phyloP scores from a whole-genome alignment of 768 basidiomycete genomes.

The Amanita thiersii region DNA sequence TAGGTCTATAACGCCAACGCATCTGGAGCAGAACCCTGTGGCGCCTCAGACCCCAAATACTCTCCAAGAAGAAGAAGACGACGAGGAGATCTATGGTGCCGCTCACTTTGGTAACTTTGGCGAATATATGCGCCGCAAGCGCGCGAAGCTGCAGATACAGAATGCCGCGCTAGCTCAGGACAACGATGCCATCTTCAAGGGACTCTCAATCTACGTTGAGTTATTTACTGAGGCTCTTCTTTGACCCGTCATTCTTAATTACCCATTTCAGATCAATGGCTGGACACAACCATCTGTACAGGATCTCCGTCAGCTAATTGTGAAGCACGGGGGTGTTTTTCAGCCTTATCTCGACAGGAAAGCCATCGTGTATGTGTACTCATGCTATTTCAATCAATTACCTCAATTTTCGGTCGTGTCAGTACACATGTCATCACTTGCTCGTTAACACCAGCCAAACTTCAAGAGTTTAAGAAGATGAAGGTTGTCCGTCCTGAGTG shows the following conservation, averaged over 20 bases:
- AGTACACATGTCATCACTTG: constrained; percentile 92
- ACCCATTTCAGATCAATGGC: constrained; percentile 63
- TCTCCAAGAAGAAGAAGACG: constrained; percentile 15
- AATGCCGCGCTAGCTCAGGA: constrained; percentile 35
- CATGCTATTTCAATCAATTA: background rate
- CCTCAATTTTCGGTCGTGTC: constrained; percentile 3
- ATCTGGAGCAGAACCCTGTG: too few species aligned
- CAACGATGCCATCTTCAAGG: constrained; percentile 49
- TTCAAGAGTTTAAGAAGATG: constrained; percentile 82
- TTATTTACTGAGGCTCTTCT: constrained; percentile 18
- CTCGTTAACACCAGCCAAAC: constrained; percentile 84
- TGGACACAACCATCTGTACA: constrained; percentile 84
- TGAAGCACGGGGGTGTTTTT: constrained; percentile 77
- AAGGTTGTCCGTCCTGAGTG: constrained; percentile 87
- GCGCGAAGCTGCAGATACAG: constrained; percentile 84
- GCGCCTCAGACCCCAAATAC: too few species aligned
- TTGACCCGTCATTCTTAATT: background rate
- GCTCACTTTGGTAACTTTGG: constrained; percentile 77
- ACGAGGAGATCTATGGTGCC: constrained; percentile 59
- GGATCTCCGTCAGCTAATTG: constrained; percentile 70
- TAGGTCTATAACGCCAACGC: too few species aligned
- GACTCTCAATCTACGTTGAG: constrained; percentile 71
- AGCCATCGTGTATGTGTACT: constrained; percentile 50
- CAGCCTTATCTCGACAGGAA: constrained; percentile 82
- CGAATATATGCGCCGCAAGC: constrained; percentile 86